Conservation (phyloP, 2,329 filamentous ascomycete genomes). For the Myriosclerotinia curreyana region DNA sequence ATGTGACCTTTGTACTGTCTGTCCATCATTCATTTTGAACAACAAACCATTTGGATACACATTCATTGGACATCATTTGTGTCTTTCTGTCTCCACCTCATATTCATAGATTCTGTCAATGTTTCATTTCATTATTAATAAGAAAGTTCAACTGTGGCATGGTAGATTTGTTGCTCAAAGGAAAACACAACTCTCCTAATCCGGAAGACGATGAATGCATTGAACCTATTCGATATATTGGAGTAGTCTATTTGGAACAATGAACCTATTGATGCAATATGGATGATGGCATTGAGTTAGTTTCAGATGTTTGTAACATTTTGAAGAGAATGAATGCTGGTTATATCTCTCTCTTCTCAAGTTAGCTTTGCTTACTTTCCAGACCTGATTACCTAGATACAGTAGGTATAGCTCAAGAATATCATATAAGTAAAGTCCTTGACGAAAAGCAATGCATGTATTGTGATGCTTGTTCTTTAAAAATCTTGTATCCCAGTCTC, state of each 20-base stretch:
- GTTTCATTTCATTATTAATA: background rate
- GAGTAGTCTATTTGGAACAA: background rate
- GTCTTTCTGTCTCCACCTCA: no score
- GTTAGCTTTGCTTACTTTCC: background rate
- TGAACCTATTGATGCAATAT: background rate
- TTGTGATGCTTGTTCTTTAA: conserved; percentile 20
- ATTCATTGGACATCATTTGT: no score
- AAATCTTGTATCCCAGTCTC: conserved; percentile 41
- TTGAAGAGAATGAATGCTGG: background rate
- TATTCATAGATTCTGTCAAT: background rate
- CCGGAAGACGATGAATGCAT: conserved; percentile 2
- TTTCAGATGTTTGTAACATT: background rate
- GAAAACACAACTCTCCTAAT: background rate
- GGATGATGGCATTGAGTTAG: background rate
- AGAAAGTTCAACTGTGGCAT: background rate
- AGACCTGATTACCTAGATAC: background rate
- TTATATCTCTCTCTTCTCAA: background rate
- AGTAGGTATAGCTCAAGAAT: background rate
- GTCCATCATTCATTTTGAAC: background rate
- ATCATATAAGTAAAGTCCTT: background rate
- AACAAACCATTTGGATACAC: background rate
- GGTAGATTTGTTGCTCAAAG: background rate
- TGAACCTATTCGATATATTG: background rate
- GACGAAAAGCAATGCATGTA: background rate
- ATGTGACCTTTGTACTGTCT: conserved; percentile 1